Base-by-base conservation (phyloP, 192 early-diverging fungal species). In the Umbelopsis vinacea region DNA sequence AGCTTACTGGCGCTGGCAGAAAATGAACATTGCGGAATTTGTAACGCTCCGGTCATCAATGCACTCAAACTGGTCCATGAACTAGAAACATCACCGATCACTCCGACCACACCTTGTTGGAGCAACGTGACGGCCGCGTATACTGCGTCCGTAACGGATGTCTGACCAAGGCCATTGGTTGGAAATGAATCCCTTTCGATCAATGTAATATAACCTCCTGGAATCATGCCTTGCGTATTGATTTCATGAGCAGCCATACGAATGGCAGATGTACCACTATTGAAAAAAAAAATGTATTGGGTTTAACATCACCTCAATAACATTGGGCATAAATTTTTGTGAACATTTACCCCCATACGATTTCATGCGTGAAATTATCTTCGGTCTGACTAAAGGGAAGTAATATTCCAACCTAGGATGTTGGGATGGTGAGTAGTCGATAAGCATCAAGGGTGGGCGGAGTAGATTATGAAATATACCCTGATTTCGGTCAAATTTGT, bases 21-120 rank as follows among this genome's bases (percentile, higher is more conserved):
- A 45, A 78, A 85, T 6, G 84, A 85, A 50, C 84, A 85, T 54
- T 85, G 84, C 6, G 84, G 84, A n/a, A 85, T 79, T 23, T 82
- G 72, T 10, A 85, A 52, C 2, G 82, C 69, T 29, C 82, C 81
- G 3, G 84, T 85, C 68, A 85, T 66, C 15, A 85, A 45, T 14
- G 84, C 84, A 38, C 79, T 81, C 21, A 83, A 72, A 17, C 76
- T 79, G 6, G 84, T 81, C 66, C 82, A 79, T 8, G 82, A 81
- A 75, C 82, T 83, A 11, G 78, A 76, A 0, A 83, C 80, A 68
- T 85, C 84, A 22, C 84, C 84, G 73, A 85, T 85, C 40, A 85
- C 84, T 8, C 84, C 84, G n/a, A 83, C 78, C 6, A 85, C 84
- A 12, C 84, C 84, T 21, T 79, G 72, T 47, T 85, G 84, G 8